Base-by-base conservation (phyloP, 441 rosid genomes). In the Jatropha multifida region DNA sequence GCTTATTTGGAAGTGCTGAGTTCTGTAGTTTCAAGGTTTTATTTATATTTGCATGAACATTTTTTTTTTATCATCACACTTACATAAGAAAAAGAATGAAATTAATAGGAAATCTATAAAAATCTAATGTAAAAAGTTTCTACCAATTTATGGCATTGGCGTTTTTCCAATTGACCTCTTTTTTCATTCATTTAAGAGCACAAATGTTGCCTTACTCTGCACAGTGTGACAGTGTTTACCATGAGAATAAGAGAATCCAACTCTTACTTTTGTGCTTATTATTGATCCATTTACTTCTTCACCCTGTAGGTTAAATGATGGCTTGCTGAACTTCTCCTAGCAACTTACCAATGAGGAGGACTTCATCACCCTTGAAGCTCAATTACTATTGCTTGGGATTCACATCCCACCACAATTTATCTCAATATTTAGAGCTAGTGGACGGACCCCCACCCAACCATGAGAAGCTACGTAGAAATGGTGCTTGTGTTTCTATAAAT, bases 261-360 rank as follows among this genome's bases (percentile, higher is more conserved):
- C 74, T 59, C 54, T 46, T 20, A 42, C 23, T 20, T 67, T 20
- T 67, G 41, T 46, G 56, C 71, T 67, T 48, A 48, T 9, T 67
- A 10, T 67, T 46, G 40, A 41, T 71, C 8, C 20, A 4, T 71
- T 15, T 59, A 2, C 40, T 20, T 20, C 55, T 58, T 58, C 23
- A 71, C 41, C 9, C 23, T 20, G 0, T 59, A 42, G 49, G 62
- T n/a, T 2, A 13, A 2, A 6, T 27, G 15, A 14, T 49, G 60
- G 12, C 51, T 27, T 27, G 13, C 13, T 18, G 44, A 12, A 7
- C 14, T 38, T 37, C 14, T 20, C 46, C 48, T 8, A 37, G 73
- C 48, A 37, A 27, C 11, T 48, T 26, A n/a, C 7, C 12, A 18
- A 1, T 68, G 60, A 37, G 38, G 8, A 68, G 71, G 42, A 68